Conservation (phyloP, 1,284 basidiomycete genomes). For the Xanthoconium separans region DNA sequence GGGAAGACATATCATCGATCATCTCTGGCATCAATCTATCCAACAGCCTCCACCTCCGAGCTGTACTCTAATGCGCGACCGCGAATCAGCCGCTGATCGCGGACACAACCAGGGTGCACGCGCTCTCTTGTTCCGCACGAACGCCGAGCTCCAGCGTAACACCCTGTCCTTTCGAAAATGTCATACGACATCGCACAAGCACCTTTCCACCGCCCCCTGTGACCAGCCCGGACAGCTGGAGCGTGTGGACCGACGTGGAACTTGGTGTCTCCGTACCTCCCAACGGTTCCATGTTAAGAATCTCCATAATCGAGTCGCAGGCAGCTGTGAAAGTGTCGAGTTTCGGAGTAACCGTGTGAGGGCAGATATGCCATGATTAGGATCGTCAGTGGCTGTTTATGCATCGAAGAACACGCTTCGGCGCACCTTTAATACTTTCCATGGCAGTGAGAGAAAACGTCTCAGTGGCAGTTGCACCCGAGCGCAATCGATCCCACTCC, state of each 20-base stretch:
- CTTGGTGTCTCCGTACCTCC: slow-evolving; percentile 85
- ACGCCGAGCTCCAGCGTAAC: slow-evolving; percentile 95
- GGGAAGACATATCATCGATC: slow-evolving; percentile 3
- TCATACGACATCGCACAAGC: slow-evolving; percentile 93
- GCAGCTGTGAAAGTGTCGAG: slow-evolving; percentile 56
- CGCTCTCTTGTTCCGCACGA: slow-evolving; percentile 88
- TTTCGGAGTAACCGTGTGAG: slow-evolving; percentile 13
- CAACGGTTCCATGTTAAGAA: slow-evolving; percentile 95
- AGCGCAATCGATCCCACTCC: slow-evolving; percentile 92
- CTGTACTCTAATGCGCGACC: slow-evolving; percentile 31
- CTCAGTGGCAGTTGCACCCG: slow-evolving; percentile 79
- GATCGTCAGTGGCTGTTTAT: slow-evolving; percentile 9
- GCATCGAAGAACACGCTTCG: slow-evolving; percentile 6
- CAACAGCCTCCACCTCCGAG: slow-evolving; percentile 3
- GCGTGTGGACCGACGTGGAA: slow-evolving; percentile 88
- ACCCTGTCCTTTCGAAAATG: slow-evolving; percentile 84
- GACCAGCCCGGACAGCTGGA: slow-evolving; percentile 90
- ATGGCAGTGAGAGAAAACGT: slow-evolving; percentile 93
- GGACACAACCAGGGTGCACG: slow-evolving; percentile 83
- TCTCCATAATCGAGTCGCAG: slow-evolving; percentile 90
- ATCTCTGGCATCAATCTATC: slow-evolving; percentile 5
- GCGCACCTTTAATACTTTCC: slow-evolving; percentile 89
- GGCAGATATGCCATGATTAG: slow-evolving; percentile 8
- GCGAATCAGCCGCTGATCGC: slow-evolving; percentile 72
- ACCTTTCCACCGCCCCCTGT: slow-evolving; percentile 91